Percentiles rank a stretch among this genome's conserved stretches.
phyloP scores from a whole-genome alignment of 495 filamentous ascomycete species.

The Monascus purpureus region DNA sequence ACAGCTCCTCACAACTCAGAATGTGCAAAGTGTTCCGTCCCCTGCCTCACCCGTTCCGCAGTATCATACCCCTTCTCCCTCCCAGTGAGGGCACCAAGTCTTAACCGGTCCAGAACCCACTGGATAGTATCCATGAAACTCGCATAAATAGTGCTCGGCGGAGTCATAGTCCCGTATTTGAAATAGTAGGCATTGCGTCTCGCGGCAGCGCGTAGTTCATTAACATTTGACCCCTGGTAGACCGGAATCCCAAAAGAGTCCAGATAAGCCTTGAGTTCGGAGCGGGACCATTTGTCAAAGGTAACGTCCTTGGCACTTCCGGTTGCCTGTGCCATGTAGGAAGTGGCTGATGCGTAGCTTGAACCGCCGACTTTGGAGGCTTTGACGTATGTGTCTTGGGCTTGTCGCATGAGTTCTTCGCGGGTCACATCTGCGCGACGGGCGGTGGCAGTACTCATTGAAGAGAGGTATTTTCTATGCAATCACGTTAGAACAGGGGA shows the following conservation, averaged over 20 bases:
- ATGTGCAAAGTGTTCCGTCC: background rate
- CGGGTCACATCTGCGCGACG: slow-evolving; percentile 52
- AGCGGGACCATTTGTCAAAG: slow-evolving; percentile 72
- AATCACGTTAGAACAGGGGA: slow-evolving; percentile 3
- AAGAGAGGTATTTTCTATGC: slow-evolving; percentile 49
- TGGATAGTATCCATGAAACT: slow-evolving; percentile 44
- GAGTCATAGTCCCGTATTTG: slow-evolving; percentile 58
- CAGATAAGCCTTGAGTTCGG: slow-evolving; percentile 67
- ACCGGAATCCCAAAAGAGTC: slow-evolving; percentile 67
- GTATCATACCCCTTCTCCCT: slow-evolving; percentile 40
- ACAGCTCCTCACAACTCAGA: slow-evolving; percentile 9
- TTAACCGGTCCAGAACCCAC: slow-evolving; percentile 48
- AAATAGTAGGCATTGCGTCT: slow-evolving; percentile 64
- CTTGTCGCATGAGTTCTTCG: slow-evolving; percentile 59
- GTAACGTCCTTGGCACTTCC: slow-evolving; percentile 51
- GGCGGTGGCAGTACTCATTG: slow-evolving; percentile 49
- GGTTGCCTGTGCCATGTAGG: slow-evolving; percentile 55
- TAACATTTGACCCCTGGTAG: slow-evolving; percentile 54
- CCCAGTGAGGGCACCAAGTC: slow-evolving; percentile 49
- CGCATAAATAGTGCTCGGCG: slow-evolving; percentile 49
- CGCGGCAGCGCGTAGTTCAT: slow-evolving; percentile 51
- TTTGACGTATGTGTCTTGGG: slow-evolving; percentile 53
- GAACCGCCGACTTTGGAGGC: slow-evolving; percentile 55
- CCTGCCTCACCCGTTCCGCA: slow-evolving; percentile 25
- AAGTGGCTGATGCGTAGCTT: slow-evolving; percentile 61